These are phyloP conservation scores for Trichoderma asperelloides DNA, from an alignment of 495 filamentous ascomycete species.

Conservation along the genomic window DNA sequence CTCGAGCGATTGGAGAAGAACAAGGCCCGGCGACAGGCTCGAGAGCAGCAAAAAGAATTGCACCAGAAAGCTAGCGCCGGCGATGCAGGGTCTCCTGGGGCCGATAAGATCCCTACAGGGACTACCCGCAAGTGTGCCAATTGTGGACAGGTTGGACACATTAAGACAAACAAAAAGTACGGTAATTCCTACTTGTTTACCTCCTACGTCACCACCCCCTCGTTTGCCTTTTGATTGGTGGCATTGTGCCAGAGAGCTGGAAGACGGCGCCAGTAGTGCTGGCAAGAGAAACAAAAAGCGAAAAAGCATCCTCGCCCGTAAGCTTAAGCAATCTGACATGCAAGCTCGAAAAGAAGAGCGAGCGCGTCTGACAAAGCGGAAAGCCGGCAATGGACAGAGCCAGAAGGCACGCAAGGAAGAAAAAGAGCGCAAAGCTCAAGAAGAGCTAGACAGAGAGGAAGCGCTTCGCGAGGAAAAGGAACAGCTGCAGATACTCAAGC, in stretches of 20 bases:
- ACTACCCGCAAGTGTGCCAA: conserved; percentile 95
- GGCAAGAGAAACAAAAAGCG: background rate
- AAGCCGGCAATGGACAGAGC: background rate
- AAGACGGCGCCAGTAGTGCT: background rate
- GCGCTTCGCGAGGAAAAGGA: conserved; percentile 97
- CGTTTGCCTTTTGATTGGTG: conserved; percentile 10
- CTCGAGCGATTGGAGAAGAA: conserved; percentile 77
- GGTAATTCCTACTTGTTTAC: conserved; percentile 18
- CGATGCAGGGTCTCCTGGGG: conserved; percentile 40
- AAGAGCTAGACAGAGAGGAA: conserved; percentile 1
- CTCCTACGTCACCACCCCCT: conserved; percentile 3
- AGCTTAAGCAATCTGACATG: background rate
- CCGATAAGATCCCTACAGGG: conserved; percentile 42
- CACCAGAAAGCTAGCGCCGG: conserved; percentile 31
- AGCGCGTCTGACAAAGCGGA: background rate
- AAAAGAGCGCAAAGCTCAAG: background rate
- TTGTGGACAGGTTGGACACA: conserved; percentile 90
- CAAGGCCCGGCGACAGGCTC: conserved; percentile 79
- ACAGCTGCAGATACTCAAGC: conserved; percentile 42
- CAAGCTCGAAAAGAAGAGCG: background rate
- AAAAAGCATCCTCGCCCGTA: background rate
- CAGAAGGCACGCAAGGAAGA: background rate
- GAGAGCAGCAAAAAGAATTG: conserved; percentile 77
- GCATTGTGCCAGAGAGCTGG: background rate
- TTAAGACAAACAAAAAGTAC: conserved; percentile 98